Base-by-base conservation (phyloP, 2,329 filamentous ascomycete genomes). In the Mycosphaerella sp. region DNA sequence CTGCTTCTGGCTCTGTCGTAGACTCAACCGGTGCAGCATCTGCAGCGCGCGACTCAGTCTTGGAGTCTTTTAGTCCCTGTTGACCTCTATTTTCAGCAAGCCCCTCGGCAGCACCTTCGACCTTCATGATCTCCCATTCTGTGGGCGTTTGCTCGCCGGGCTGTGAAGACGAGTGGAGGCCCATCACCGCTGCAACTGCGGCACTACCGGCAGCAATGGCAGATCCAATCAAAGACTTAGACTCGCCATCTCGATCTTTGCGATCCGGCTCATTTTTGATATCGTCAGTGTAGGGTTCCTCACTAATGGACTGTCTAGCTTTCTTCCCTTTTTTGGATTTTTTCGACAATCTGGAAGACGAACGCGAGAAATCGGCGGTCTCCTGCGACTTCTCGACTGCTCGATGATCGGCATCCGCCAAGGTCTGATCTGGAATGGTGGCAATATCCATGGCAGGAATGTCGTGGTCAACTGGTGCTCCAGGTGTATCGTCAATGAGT, bases 311-410 rank as follows among this genome's bases (percentile, higher is more conserved):
- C 35, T 57, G 41, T 28, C 55, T 46, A 14, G 46, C 46, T 47
- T 62, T 62, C 50, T 63, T 64, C 10, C 54, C 50, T 42, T 60
- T 62, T 37, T 60, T 61, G 48, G 51, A 49, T 41, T 57, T 60
- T 21, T 54, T 57, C 10, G 58, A 25, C 21, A 25, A 55, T 34
- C 4, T 34, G 7, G 34, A 17, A 8, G 55, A 14, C 25, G 49
- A 40, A 28, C 46, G 40, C 10, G 39, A 35, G 41, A 44, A 47
- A 10, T 55, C 55, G 16, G 45, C 55, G 8, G 41, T 35, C n/a
- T 34, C 25, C 30, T 9, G 10, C 21, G 5, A 37, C 10, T 16
- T 9, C 13, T 43, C 13, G 6, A 14, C 25, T 30, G 13, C 25
- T 17, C 25, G 9, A 18, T 28, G 2, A 14, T 18, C 17, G n/a